A percentile compares a stretch with the other conserved stretches of the same genome.
Conservation (phyloP, 495 filamentous ascomycete species). For the Talaromyces nanjingensis region DNA sequence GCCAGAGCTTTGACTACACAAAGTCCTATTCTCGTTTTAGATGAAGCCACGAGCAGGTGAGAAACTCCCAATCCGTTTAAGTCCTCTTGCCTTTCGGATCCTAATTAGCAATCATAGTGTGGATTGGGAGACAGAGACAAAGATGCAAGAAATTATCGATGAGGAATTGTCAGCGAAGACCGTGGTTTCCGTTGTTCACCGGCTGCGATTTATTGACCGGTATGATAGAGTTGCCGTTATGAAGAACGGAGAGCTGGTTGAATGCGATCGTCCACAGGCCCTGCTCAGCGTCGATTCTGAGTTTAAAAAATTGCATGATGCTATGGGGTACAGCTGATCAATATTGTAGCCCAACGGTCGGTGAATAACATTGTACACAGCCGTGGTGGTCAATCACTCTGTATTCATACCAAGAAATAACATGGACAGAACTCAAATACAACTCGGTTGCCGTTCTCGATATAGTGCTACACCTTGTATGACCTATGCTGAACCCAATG, state of each 20-base stretch:
- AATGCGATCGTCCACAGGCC: not conserved
- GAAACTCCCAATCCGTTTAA: not conserved
- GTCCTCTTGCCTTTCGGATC: not conserved
- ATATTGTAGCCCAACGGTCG: not conserved
- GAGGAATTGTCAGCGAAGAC: not conserved
- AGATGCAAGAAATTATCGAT: not conserved
- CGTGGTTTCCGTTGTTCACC: not conserved
- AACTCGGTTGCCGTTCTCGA: not conserved
- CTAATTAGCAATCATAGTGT: not conserved
- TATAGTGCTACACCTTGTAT: not conserved
- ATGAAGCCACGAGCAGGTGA: conserved; percentile 39
- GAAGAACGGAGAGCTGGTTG: not conserved
- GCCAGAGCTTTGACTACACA: conserved; percentile 44
- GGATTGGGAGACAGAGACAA: not conserved
- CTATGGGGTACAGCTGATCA: not conserved
- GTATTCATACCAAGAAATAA: not conserved
- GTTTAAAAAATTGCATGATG: not conserved
- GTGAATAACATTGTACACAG: not conserved
- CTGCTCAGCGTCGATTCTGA: not conserved
- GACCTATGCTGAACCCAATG: not conserved
- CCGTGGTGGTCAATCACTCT: not conserved
- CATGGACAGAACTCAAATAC: not conserved
- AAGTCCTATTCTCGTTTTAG: conserved; percentile 30
- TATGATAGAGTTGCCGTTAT: not conserved
- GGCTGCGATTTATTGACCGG: not conserved